phyloP scores from a whole-genome alignment of 2,329 filamentous ascomycete species.

The Aspergillus vadensis region DNA sequence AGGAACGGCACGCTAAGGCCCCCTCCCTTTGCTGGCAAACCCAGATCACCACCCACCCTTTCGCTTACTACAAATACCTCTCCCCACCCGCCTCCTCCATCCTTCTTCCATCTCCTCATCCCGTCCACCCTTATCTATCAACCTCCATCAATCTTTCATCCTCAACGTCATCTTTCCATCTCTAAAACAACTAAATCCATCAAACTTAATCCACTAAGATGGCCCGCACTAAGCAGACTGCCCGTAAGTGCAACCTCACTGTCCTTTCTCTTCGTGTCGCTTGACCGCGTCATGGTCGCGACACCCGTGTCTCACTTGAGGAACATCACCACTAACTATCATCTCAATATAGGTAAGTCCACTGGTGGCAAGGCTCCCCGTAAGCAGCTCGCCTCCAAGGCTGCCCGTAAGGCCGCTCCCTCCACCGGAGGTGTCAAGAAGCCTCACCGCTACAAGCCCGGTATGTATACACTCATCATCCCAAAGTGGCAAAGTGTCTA shows the following conservation, averaged over 20 bases:
- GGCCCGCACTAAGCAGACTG: slow-evolving; percentile 57
- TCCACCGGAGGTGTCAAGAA: slow-evolving; percentile 98
- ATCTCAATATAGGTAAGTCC: slow-evolving; percentile 63
- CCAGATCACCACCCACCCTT: slow-evolving; percentile 40
- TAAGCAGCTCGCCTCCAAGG: slow-evolving; percentile 99
- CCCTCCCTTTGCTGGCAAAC: slow-evolving; percentile 28
- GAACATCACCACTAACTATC: slow-evolving; percentile 29
- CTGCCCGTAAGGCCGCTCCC: slow-evolving; percentile 95
- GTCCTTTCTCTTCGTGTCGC: slow-evolving; percentile 21
- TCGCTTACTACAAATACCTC: slow-evolving; percentile 45
- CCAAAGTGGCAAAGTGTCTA: slow-evolving; percentile 2
- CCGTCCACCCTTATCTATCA: slow-evolving; percentile 22
- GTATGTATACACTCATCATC: slow-evolving; percentile 43
- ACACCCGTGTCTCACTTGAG: slow-evolving; percentile 17
- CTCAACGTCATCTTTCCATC: slow-evolving; percentile 34
- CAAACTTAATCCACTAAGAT: slow-evolving; percentile 40
- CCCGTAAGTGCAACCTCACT: slow-evolving; percentile 47
- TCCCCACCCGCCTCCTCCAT: slow-evolving; percentile 43
- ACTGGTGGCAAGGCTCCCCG: slow-evolving; percentile 72
- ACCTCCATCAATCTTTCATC: slow-evolving; percentile 33
- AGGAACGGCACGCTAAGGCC: slow-evolving; percentile 31
- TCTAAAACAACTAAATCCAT: slow-evolving; percentile 30
- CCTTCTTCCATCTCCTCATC: slow-evolving; percentile 38
- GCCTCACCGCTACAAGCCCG: slow-evolving; percentile 87
- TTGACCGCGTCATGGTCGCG: slow-evolving; percentile 22